A percentile compares a stretch with the other conserved stretches of the same genome.
Conservation (phyloP, 805 yeast species). For the Myxozyma mucilagina region DNA sequence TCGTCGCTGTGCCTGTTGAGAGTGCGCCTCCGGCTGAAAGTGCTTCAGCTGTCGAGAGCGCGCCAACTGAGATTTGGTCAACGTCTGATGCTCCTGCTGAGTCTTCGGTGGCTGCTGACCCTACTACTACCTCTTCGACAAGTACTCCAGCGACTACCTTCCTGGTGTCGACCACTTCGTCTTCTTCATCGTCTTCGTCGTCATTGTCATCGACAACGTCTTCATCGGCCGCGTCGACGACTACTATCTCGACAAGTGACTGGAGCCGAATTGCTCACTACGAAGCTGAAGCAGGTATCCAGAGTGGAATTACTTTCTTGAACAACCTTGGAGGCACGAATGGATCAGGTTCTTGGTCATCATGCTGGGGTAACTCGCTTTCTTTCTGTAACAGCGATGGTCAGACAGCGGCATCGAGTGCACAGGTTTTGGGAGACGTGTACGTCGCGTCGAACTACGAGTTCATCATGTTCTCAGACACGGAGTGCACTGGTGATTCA, state of each 20-base stretch:
- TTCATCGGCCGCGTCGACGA: constrained; percentile 34
- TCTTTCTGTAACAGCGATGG: constrained; percentile 83
- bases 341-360: constrained; percentile 86
- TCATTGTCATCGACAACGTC: constrained; percentile 30
- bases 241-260: constrained; percentile 41
- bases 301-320: constrained; percentile 75
- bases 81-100: constrained; percentile 36
- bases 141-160: constrained; percentile 20
- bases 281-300: constrained; percentile 60
- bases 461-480: constrained; percentile 72
- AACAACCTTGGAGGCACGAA: constrained; percentile 82
- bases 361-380: constrained; percentile 87
- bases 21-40: constrained; percentile 25
- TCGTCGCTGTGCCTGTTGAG: constrained; percentile 17
- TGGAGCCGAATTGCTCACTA: constrained; percentile 54
- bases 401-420: constrained; percentile 63
- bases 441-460: constrained; percentile 73
- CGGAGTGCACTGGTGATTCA: constrained; percentile 45
- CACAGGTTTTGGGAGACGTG: constrained; percentile 68
- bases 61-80: constrained; percentile 17
- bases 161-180: constrained; percentile 22
- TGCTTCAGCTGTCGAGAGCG: constrained; percentile 19
- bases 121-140: constrained; percentile 10
- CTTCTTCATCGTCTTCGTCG: constrained; percentile 34
- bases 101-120: constrained; percentile 27